Evolutionary conservation across 352 stramenopile genomes (phyloP).

Genomic region (Phytophthora ohioensis): DNA sequence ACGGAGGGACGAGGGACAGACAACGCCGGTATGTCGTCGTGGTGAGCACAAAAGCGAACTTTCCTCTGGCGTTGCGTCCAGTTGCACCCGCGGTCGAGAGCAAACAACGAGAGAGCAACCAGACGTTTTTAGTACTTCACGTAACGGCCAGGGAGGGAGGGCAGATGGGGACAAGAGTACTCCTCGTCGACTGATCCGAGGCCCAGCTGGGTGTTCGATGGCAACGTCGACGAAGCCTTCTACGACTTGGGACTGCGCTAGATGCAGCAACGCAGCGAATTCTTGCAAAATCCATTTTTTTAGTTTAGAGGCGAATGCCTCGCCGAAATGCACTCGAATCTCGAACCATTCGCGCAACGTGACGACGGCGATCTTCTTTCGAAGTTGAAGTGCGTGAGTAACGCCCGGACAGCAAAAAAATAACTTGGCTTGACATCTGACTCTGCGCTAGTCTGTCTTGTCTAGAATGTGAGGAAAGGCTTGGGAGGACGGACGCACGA

Average conservation of each 20-base stretch:
- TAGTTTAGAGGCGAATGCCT: too few relatives aligned
- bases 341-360: background rate
- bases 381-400: conserved; percentile 37
- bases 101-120: conserved; percentile 12
- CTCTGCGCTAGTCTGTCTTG: conserved; percentile 14
- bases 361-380: conserved; percentile 14
- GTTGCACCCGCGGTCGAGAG: conserved; percentile 21
- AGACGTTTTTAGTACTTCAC: conserved; percentile 27
- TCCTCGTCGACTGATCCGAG: too few relatives aligned
- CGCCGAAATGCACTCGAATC: too few relatives aligned
- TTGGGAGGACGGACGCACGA: background rate
- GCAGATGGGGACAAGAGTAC: conserved; percentile 3
- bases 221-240: background rate
- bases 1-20: background rate
- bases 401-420: conserved; percentile 14
- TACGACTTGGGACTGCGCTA: background rate
- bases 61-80: conserved; percentile 33
- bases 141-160: background rate
- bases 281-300: too few relatives aligned
- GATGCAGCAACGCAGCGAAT: too few relatives aligned
- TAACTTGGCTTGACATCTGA: conserved; percentile 17
- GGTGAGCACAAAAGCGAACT: conserved; percentile 24
- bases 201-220: background rate
- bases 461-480: conserved; percentile 7
- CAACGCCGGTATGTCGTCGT: conserved; percentile 12